phyloP scores from a whole-genome alignment of 2,329 filamentous ascomycete species.

The Pestalotiopsis sp. region DNA sequence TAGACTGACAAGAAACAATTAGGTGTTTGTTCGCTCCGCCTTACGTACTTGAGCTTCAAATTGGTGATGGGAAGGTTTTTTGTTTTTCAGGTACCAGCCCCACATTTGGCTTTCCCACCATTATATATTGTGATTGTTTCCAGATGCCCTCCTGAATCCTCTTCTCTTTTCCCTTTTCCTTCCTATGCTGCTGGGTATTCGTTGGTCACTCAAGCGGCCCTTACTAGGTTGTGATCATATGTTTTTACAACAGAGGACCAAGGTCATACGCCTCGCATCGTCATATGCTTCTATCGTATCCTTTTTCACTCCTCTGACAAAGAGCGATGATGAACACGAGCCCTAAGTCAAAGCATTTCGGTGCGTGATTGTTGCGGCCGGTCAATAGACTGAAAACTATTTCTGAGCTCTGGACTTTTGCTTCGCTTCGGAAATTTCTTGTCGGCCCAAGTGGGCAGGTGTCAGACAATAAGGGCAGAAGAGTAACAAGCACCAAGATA shows the following conservation, averaged over 20 bases:
- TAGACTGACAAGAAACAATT: background rate
- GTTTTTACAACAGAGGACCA: background rate
- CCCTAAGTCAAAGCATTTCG: constrained; percentile 3
- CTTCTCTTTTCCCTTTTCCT: constrained; percentile 4
- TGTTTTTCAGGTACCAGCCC: background rate
- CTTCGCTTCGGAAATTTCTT: constrained; percentile 7
- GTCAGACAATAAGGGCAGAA: background rate
- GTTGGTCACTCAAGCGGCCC: background rate
- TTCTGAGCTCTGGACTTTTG: constrained; percentile 6
- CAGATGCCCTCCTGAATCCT: background rate
- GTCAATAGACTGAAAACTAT: constrained; percentile 8
- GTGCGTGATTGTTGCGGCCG: constrained; percentile 7
- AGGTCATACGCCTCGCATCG: constrained; percentile 5
- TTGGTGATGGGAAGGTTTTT: background rate
- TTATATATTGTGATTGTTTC: constrained; percentile 4
- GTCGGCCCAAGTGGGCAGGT: constrained; percentile 9
- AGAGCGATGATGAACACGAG: constrained; percentile 10
- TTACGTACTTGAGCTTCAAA: constrained; percentile 3
- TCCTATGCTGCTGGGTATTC: background rate
- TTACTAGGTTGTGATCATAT: background rate
- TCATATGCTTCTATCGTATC: constrained; percentile 10
- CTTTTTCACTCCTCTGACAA: background rate
- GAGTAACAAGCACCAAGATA: background rate
- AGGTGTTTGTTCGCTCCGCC: background rate
- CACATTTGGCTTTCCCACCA: constrained; percentile 7